Percentiles rank a stretch among this genome's conserved stretches.
Evolutionary conservation across 2,329 filamentous ascomycete genomes (phyloP).

Genomic region (Cordyceps pruinosa): DNA sequence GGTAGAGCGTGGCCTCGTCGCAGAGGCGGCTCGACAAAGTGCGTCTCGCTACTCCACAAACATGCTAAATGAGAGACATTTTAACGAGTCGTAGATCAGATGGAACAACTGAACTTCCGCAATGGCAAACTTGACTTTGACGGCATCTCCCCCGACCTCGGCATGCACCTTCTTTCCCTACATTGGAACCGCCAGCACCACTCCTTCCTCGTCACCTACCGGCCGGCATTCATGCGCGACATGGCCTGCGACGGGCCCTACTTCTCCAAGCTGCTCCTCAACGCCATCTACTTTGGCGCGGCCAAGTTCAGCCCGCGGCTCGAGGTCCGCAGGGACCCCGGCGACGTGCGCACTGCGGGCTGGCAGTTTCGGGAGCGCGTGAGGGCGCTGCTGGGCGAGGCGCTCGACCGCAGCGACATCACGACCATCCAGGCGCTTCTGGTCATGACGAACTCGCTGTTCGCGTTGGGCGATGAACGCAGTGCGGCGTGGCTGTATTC

Average conservation of each 20-base stretch:
- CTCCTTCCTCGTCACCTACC: constrained; percentile 42
- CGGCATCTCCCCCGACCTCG: constrained; percentile 44
- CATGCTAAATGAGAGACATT: too few species aligned
- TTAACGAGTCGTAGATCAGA: too few species aligned
- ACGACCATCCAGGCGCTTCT: constrained; percentile 49
- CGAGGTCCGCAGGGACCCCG: constrained; percentile 37
- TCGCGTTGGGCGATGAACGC: constrained; percentile 42
- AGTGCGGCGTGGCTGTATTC: constrained; percentile 49
- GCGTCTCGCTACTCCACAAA: too few species aligned
- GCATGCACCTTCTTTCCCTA: constrained; percentile 42
- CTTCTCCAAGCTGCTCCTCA: constrained; percentile 49
- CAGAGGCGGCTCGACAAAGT: too few species aligned
- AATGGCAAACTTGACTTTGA: constrained; percentile 29
- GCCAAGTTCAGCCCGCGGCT: constrained; percentile 39
- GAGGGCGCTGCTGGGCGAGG: constrained; percentile 37
- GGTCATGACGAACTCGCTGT: constrained; percentile 43
- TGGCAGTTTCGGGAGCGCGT: constrained; percentile 39
- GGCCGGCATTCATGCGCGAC: constrained; percentile 45
- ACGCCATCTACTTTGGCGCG: constrained; percentile 44
- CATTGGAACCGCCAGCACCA: constrained; percentile 50
- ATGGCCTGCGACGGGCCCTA: constrained; percentile 49
- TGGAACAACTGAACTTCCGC: neutral
- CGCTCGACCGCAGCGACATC: constrained; percentile 28
- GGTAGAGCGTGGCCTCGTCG: too few species aligned
- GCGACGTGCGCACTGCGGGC: constrained; percentile 41